Conservation (phyloP, 2,329 filamentous ascomycete genomes). For the Botrytis galanthina region DNA sequence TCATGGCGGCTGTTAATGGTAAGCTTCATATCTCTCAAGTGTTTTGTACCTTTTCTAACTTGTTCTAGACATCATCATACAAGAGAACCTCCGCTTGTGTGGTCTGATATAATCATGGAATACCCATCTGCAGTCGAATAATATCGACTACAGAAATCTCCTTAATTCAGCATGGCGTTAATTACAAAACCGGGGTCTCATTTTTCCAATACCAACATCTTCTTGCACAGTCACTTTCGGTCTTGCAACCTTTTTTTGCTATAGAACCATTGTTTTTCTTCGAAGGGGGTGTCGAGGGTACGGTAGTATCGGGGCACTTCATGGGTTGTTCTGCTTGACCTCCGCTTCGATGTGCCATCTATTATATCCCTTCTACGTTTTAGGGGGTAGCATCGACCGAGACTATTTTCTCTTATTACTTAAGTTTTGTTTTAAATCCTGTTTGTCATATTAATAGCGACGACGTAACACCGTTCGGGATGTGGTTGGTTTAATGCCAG, state of each 20-base stretch:
- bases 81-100: constrained; percentile 96
- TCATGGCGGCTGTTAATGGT: constrained; percentile 99
- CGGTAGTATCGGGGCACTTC: constrained; percentile 12
- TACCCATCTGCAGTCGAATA: constrained; percentile 11
- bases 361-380: constrained; percentile 23
- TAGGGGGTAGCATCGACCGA: constrained; percentile 1
- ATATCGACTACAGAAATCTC: constrained; percentile 22
- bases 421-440: constrained; percentile 19
- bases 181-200: constrained; percentile 35
- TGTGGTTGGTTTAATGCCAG: constrained; percentile 16
- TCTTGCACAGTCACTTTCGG: constrained; percentile 25
- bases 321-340: constrained; percentile 14
- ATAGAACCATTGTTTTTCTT: constrained; percentile 28
- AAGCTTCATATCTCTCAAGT: constrained; percentile 41
- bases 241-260: constrained; percentile 26
- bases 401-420: constrained; percentile 19
- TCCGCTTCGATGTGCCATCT: constrained; percentile 34
- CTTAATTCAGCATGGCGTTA: constrained; percentile 37
- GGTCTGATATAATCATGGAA: constrained; percentile 73
- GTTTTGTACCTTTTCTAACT: constrained; percentile 44
- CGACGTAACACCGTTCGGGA: constrained; percentile 22
- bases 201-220: constrained; percentile 36
- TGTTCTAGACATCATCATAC: constrained; percentile 90
- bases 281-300: constrained; percentile 1
- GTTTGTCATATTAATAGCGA: constrained; percentile 30